Conservation (phyloP, 768 basidiomycete species). For the Amanita pseudoporphyria region DNA sequence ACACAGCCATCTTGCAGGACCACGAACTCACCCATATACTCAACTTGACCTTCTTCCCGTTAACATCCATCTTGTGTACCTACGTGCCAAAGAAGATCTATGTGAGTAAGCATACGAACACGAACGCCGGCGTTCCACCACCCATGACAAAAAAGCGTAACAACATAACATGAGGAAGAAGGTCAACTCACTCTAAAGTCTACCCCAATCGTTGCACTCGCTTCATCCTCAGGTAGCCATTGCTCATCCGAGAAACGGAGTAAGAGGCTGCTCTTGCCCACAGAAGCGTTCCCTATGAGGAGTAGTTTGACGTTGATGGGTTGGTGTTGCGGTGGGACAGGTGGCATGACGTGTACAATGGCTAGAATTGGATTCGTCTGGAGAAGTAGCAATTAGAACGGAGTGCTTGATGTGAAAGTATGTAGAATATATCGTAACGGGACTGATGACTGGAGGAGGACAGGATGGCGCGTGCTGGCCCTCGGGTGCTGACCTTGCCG, state of each 20-base stretch:
- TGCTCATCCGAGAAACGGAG: constrained; percentile 96
- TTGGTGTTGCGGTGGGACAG: constrained; percentile 18
- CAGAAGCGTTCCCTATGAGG: constrained; percentile 81
- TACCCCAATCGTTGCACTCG: constrained; percentile 76
- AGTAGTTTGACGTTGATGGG: constrained; percentile 76
- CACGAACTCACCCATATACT: constrained; percentile 83
- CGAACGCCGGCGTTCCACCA: neutral
- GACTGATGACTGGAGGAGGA: no score
- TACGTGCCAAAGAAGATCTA: constrained; percentile 16
- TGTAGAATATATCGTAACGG: no score
- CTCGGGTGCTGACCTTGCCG: neutral
- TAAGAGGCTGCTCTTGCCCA: constrained; percentile 87
- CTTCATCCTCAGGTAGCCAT: constrained; percentile 88
- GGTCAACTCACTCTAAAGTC: constrained; percentile 71
- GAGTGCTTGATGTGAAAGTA: neutral
- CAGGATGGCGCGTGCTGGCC: no score
- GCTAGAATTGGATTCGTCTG: no score
- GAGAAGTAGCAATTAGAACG: neutral
- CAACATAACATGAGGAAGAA: neutral
- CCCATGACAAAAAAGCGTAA: no score
- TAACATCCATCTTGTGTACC: constrained; percentile 86
- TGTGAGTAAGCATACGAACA: constrained; percentile 2
- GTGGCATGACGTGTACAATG: constrained; percentile 3
- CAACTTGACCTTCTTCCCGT: constrained; percentile 79
- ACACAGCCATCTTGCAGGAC: neutral